Conservation (phyloP, 768 basidiomycete species). For the Leccinum subgranulosum region DNA sequence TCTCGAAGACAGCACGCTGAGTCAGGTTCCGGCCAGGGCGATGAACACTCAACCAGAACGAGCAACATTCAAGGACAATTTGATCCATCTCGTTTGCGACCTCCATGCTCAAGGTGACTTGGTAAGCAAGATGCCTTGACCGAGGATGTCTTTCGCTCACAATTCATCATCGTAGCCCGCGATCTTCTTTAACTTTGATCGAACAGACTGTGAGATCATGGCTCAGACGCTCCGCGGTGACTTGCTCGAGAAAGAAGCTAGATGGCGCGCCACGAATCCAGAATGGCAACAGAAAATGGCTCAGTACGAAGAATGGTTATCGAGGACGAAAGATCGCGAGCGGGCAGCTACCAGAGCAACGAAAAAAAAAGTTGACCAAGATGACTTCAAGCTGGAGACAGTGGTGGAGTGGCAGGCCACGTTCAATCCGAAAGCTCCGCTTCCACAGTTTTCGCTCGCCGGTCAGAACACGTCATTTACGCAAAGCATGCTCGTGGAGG, state of each 20-base stretch:
- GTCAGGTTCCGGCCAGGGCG: slow-evolving; percentile 13
- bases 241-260: slow-evolving; percentile 43
- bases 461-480: slow-evolving; percentile 42
- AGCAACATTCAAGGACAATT: slow-evolving; percentile 36
- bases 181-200: slow-evolving; percentile 66
- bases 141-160: not conserved
- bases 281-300: slow-evolving; percentile 50
- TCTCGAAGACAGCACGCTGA: slow-evolving; percentile 40
- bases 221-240: slow-evolving; percentile 34
- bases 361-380: slow-evolving; percentile 35
- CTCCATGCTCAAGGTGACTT: slow-evolving; percentile 52
- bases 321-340: slow-evolving; percentile 45
- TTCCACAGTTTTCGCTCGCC: slow-evolving; percentile 59
- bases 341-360: slow-evolving; percentile 39
- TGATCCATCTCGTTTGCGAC: slow-evolving; percentile 55
- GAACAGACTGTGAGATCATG: slow-evolving; percentile 56
- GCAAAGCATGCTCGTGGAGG: slow-evolving; percentile 45
- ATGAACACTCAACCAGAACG: slow-evolving; percentile 35
- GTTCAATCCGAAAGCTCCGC: slow-evolving; percentile 59
- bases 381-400: slow-evolving; percentile 23
- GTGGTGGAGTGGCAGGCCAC: slow-evolving; percentile 44
- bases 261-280: slow-evolving; percentile 45
- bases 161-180: slow-evolving; percentile 46
- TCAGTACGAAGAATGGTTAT: slow-evolving; percentile 51
- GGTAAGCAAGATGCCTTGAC: slow-evolving; percentile 38